phyloP scores from a whole-genome alignment of 192 early-diverging fungal genomes.

The Spizellomyces punctatus region DNA sequence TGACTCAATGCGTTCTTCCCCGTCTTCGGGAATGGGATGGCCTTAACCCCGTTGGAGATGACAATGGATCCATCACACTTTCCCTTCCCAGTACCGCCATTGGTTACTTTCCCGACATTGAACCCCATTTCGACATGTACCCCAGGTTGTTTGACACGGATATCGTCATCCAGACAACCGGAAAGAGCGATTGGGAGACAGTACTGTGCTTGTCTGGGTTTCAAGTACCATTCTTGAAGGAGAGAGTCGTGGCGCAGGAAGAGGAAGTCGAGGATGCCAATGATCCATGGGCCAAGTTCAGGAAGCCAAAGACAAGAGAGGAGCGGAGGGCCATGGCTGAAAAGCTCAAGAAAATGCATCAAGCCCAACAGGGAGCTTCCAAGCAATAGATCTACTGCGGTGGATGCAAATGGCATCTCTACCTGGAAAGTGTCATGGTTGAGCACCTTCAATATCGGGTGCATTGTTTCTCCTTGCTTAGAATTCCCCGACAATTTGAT shows the following conservation, averaged over 20 bases:
- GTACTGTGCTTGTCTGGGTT: slow-evolving; percentile 86
- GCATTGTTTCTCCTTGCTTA: too few species aligned
- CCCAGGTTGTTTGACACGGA: slow-evolving; percentile 87
- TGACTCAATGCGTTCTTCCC: slow-evolving; percentile 92
- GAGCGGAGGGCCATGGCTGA: slow-evolving; percentile 33
- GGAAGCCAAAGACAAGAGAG: slow-evolving; percentile 49
- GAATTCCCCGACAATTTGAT: too few species aligned
- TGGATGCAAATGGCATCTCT: too few species aligned
- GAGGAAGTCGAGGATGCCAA: slow-evolving; percentile 33
- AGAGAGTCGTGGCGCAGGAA: slow-evolving; percentile 33
- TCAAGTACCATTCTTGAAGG: slow-evolving; percentile 76
- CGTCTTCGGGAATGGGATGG: slow-evolving; percentile 91
- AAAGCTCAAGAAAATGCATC: slow-evolving; percentile 7
- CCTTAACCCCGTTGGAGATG: slow-evolving; percentile 70
- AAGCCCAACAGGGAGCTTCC: background rate
- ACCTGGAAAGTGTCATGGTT: too few species aligned
- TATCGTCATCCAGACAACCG: slow-evolving; percentile 84
- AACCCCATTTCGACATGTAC: slow-evolving; percentile 91
- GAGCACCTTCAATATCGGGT: too few species aligned
- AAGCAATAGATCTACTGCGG: too few species aligned
- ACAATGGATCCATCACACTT: slow-evolving; percentile 76
- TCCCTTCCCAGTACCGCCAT: slow-evolving; percentile 82
- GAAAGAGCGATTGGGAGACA: slow-evolving; percentile 72
- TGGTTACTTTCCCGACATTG: slow-evolving; percentile 95
- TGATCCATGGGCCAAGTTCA: slow-evolving; percentile 59